A percentile compares a stretch with the other conserved stretches of the same genome.
Evolutionary conservation across 441 rosid species (phyloP).

Genomic region (Euphorbia celastroides): DNA sequence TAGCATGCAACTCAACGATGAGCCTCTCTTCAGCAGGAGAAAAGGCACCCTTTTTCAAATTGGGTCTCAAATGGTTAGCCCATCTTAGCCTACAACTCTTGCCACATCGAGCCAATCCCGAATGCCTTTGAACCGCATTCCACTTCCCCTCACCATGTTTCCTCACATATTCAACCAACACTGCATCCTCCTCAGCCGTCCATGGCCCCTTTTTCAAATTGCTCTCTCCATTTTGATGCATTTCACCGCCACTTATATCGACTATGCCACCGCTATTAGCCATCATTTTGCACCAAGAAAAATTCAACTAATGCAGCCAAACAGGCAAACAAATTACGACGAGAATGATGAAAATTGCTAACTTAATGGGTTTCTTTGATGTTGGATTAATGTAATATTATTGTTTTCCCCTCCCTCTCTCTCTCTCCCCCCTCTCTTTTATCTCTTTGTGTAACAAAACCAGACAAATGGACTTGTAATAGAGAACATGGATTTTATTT

Average conservation of each 20-base stretch:
- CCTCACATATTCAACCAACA: constrained; percentile 60
- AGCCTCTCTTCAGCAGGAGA: constrained; percentile 66
- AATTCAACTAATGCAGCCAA: background rate
- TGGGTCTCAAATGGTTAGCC: constrained; percentile 82
- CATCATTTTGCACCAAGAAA: constrained; percentile 22
- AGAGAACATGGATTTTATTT: background rate
- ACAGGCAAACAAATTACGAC: no score
- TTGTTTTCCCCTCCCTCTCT: background rate
- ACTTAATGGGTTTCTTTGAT: background rate
- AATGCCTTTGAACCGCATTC: constrained; percentile 77
- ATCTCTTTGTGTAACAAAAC: background rate
- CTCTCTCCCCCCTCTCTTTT: background rate
- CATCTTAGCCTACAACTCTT: constrained; percentile 91
- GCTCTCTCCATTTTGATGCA: constrained; percentile 13
- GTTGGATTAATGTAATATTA: background rate
- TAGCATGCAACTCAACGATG: constrained; percentile 72
- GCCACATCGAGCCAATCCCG: constrained; percentile 82
- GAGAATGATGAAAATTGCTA: no score
- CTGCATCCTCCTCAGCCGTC: constrained; percentile 76
- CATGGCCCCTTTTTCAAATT: constrained; percentile 83
- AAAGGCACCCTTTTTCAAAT: constrained; percentile 77
- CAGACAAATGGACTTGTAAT: background rate
- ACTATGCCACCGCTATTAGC: constrained; percentile 15
- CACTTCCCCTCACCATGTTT: constrained; percentile 90
- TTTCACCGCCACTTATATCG: background rate